Evolutionary conservation across 805 yeast genomes (phyloP).

Genomic region (Yamadazyma akitaensis): DNA sequence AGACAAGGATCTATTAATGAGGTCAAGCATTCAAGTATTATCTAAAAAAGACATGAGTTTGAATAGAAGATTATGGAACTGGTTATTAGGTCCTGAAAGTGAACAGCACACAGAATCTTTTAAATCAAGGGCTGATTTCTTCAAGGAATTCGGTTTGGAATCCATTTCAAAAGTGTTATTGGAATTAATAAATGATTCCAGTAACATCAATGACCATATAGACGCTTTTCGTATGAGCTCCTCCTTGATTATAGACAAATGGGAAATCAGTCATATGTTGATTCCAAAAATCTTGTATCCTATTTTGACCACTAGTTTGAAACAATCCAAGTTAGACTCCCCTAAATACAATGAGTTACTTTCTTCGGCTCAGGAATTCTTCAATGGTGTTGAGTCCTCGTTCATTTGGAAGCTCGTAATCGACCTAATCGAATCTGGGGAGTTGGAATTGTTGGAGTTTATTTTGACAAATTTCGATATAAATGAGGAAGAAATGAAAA

Average conservation of each 20-base stretch:
- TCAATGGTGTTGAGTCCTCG: conserved; percentile 81
- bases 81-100: conserved; percentile 81
- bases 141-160: conserved; percentile 52
- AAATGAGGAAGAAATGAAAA: conserved; percentile 82
- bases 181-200: conserved; percentile 36
- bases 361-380: conserved; percentile 57
- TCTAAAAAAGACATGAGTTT: conserved; percentile 88
- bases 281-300: conserved; percentile 72
- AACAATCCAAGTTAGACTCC: conserved; percentile 27
- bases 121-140: conserved; percentile 49
- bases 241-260: conserved; percentile 75
- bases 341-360: conserved; percentile 29
- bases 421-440: conserved; percentile 36
- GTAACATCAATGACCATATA: conserved; percentile 30
- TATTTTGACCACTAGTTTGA: conserved; percentile 25
- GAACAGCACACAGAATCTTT: conserved; percentile 12
- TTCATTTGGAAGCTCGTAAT: conserved; percentile 61
- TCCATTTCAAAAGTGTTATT: conserved; percentile 53
- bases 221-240: conserved; percentile 62
- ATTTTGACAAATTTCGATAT: conserved; percentile 65
- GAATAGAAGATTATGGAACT: conserved; percentile 89
- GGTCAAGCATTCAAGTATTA: conserved; percentile 65
- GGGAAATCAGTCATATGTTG: conserved; percentile 85
- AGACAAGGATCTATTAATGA: conserved; percentile 58
- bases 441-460: conserved; percentile 51